Conservation (phyloP, 306 rosid species). For the Prosopis cineraria region DNA sequence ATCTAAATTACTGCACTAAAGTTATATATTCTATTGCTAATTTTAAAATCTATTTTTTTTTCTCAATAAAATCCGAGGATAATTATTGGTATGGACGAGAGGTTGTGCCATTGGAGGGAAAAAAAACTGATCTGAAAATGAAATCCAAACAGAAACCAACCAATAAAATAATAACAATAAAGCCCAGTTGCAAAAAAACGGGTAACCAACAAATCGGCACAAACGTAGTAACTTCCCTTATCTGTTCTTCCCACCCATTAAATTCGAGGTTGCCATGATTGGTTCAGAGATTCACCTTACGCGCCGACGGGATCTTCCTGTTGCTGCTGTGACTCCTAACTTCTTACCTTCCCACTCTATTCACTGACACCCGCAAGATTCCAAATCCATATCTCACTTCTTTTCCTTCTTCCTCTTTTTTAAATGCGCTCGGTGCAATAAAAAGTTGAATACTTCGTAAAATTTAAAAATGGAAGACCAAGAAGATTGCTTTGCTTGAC, state of each 20-base stretch:
- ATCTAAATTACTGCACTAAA: neutral
- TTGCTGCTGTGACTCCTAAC: neutral
- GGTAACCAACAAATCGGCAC: neutral
- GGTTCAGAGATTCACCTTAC: neutral
- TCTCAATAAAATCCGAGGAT: neutral
- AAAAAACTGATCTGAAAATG: neutral
- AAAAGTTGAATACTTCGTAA: neutral
- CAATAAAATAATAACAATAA: neutral
- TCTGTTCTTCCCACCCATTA: neutral
- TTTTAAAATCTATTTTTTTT: neutral
- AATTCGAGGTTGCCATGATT: neutral
- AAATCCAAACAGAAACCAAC: neutral
- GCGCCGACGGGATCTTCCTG: neutral
- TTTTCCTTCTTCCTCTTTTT: neutral
- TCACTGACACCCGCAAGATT: slow-evolving; percentile 20
- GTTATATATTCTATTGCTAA: neutral
- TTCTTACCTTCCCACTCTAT: slow-evolving; percentile 3
- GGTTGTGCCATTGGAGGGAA: neutral
- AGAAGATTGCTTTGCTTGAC: neutral
- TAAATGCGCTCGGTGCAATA: no score
- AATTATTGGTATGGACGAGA: neutral
- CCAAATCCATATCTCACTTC: slow-evolving; percentile 23
- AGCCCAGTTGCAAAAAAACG: neutral
- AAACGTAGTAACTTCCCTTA: neutral
- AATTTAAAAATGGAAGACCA: neutral